Evolutionary conservation across 805 yeast genomes (phyloP).

Genomic region (Blastobotrys americana): DNA sequence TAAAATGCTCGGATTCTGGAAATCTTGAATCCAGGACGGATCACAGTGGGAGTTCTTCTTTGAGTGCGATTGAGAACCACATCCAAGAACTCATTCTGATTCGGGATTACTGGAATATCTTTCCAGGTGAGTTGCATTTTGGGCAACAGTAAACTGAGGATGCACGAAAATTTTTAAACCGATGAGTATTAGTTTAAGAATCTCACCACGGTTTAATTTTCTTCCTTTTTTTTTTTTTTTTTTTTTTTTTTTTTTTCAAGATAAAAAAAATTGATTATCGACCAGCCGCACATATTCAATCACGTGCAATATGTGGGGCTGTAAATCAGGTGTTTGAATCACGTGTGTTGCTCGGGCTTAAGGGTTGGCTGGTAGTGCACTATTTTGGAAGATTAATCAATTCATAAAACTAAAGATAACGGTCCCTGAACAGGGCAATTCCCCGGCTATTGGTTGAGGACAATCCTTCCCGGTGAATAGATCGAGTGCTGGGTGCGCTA

Average conservation of each 20-base stretch:
- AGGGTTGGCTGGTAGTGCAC: too few relatives aligned
- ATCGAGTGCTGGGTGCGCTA: too few relatives aligned
- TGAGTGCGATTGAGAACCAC: slow-evolving; percentile 95
- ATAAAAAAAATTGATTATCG: background rate
- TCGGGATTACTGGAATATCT: slow-evolving; percentile 93
- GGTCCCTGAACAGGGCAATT: too few relatives aligned
- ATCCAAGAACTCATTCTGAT: slow-evolving; percentile 87
- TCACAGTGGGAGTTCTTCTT: slow-evolving; percentile 98
- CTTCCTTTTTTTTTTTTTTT: slow-evolving; percentile 5
- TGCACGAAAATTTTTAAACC: slow-evolving; percentile 5
- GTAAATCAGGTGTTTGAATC: too few relatives aligned
- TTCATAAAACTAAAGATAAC: too few relatives aligned
- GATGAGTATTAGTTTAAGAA: background rate
- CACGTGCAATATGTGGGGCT: too few relatives aligned
- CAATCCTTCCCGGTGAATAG: too few relatives aligned
- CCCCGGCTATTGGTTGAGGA: too few relatives aligned
- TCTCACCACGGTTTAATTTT: background rate
- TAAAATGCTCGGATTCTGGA: slow-evolving; percentile 94
- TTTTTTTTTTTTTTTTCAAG: slow-evolving; percentile 5
- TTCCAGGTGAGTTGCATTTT: slow-evolving; percentile 96
- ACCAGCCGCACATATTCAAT: background rate
- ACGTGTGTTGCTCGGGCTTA: too few relatives aligned
- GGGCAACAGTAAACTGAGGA: background rate
- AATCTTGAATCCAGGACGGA: slow-evolving; percentile 92
- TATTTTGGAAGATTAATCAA: too few relatives aligned